Base-by-base conservation (phyloP, 257 asterid species). In the Asclepias syriaca region DNA sequence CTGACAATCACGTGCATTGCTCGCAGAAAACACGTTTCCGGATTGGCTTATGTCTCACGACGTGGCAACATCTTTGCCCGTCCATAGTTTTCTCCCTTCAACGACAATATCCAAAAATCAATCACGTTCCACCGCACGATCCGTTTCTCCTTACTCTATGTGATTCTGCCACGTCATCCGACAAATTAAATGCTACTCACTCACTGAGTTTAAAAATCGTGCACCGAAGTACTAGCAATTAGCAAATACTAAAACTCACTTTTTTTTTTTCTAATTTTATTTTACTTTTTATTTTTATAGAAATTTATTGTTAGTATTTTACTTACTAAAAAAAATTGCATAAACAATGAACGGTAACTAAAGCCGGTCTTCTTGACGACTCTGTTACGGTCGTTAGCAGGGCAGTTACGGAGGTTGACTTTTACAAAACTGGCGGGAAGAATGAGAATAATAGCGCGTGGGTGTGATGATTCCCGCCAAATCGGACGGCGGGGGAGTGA, bases 1-100 rank as follows among this genome's bases (percentile, higher is more conserved):
- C 72, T 59, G 79, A 77, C 72, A 79, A 61, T 69, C 86, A 82
- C 90, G 77, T 84, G 90, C 81, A 70, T 65, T 54, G n/a, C 77
- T 63, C 45, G 55, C 82, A 71, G 69, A 60, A 75, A 82, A 74
- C 87, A 79, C 79, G 82, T 80, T 73, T 72, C 77, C 74, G 55
- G 39, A 80, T 73, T 75, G 79, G 72, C 75, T 45, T 18, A 39
- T 51, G 29, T 61, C 53, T 53, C 53, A 16, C 50, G 68, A 71
- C 65, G 50, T 63, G 50, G 71, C 12, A 48, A 37, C 1, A 37
- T 40, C 51, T 7, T 19, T 48, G 40, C 8, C 45, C 56, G 24
- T 65, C 16, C 14, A 27, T 14, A 0, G 3, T 29, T 34, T 68
- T 65, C 40, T 34, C 13, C 0, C 0, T 6, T 27, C 10, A 64